Percentiles rank a stretch among this genome's conserved stretches.
Conservation (phyloP, 1,139 yeast genomes). For the Nadsonia starkeyi-henricii region DNA sequence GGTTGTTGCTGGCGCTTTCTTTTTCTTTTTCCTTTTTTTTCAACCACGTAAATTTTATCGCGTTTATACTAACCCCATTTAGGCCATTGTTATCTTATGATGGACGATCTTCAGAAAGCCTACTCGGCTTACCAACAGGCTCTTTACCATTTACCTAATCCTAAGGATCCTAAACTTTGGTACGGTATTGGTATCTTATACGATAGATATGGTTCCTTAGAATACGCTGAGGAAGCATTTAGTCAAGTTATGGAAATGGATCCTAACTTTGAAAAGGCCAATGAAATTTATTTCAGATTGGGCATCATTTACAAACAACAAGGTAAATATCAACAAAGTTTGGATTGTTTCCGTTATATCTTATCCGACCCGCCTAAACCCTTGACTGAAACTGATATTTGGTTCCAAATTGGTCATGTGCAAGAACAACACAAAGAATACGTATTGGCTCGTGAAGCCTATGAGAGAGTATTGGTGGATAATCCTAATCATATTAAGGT, state of each 20-base stretch:
- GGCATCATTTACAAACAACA: conserved; percentile 98
- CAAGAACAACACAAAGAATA: conserved; percentile 89
- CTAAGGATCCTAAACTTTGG: conserved; percentile 94
- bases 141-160: conserved; percentile 75
- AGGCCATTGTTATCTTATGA: conserved; percentile 93
- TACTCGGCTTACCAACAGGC: conserved; percentile 96
- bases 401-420: conserved; percentile 97
- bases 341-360: conserved; percentile 89
- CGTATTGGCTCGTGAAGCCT: conserved; percentile 85
- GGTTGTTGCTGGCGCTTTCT: too few relatives aligned
- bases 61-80: background rate
- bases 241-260: conserved; percentile 91
- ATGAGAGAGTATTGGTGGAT: conserved; percentile 78
- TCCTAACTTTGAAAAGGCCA: conserved; percentile 90
- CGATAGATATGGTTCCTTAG: conserved; percentile 89
- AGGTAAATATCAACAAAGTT: conserved; percentile 69
- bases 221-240: conserved; percentile 96
- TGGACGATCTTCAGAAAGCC: conserved; percentile 90
- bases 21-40: conserved; percentile 1
- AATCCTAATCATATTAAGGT: conserved; percentile 94
- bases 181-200: conserved; percentile 95
- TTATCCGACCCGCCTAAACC: conserved; percentile 89
- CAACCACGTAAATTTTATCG: background rate
- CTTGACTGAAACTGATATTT: conserved; percentile 87
- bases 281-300: conserved; percentile 86